phyloP scores from a whole-genome alignment of 2,329 filamentous ascomycete genomes.

The Penicillium olsonii region DNA sequence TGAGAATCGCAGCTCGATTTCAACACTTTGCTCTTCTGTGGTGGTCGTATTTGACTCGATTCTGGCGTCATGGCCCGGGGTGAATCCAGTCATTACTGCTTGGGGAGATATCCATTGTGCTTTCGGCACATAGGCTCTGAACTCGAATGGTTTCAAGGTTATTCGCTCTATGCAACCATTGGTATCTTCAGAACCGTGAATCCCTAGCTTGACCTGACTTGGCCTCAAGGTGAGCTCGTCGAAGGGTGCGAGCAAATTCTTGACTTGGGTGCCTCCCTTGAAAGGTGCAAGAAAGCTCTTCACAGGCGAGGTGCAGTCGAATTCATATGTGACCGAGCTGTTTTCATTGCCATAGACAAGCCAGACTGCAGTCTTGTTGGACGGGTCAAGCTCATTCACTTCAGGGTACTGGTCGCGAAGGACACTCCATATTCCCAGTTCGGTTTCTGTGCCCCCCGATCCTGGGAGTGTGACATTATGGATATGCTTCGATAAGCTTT shows the following conservation, averaged over 20 bases:
- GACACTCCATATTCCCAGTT: constrained; percentile 63
- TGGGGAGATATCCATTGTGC: constrained; percentile 53
- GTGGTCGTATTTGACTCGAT: constrained; percentile 40
- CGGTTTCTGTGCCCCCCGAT: constrained; percentile 54
- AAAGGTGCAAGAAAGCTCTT: constrained; percentile 60
- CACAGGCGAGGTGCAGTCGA: constrained; percentile 54
- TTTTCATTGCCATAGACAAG: constrained; percentile 49
- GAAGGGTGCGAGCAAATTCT: constrained; percentile 65
- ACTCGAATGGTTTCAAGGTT: constrained; percentile 58
- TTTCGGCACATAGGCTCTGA: constrained; percentile 60
- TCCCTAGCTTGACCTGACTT: constrained; percentile 48
- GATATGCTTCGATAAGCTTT: constrained; percentile 59
- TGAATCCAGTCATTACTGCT: constrained; percentile 58
- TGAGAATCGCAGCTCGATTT: constrained; percentile 57
- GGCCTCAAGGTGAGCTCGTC: constrained; percentile 54
- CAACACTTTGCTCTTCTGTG: constrained; percentile 42
- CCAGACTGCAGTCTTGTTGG: constrained; percentile 43
- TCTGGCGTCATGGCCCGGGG: constrained; percentile 63
- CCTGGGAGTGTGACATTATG: constrained; percentile 53
- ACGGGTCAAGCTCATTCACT: constrained; percentile 52
- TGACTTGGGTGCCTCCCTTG: constrained; percentile 54
- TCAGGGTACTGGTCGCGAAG: constrained; percentile 51
- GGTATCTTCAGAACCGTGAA: constrained; percentile 47
- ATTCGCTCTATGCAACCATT: constrained; percentile 59
- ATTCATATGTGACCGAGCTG: constrained; percentile 53